Conservation (phyloP, 2,329 filamentous ascomycete species). For the Penicillium olsonii region DNA sequence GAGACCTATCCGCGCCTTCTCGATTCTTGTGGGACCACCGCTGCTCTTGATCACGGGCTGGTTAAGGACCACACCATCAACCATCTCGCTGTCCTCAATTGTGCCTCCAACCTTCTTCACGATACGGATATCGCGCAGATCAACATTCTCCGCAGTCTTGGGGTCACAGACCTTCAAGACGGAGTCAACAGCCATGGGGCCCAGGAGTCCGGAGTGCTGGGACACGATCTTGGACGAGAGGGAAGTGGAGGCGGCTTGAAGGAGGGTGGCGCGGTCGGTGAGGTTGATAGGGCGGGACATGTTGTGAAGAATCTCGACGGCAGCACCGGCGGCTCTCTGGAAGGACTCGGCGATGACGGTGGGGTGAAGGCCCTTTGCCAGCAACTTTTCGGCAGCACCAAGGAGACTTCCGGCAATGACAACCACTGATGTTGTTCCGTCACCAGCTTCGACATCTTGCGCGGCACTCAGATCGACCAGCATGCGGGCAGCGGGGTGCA, state of each 20-base stretch:
- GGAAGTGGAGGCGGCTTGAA: slow-evolving; percentile 95
- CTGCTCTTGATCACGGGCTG: slow-evolving; percentile 93
- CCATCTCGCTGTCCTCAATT: slow-evolving; percentile 96
- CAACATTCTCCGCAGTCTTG: slow-evolving; percentile 93
- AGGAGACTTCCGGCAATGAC: slow-evolving; percentile 95
- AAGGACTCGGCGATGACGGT: slow-evolving; percentile 98
- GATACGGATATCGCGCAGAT: slow-evolving; percentile 93
- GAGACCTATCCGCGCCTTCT: slow-evolving; percentile 94
- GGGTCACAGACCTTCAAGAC: slow-evolving; percentile 95
- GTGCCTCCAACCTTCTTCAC: slow-evolving; percentile 97
- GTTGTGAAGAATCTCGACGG: slow-evolving; percentile 85
- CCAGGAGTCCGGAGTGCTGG: slow-evolving; percentile 90
- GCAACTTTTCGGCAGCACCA: slow-evolving; percentile 86
- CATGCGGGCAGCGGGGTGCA: slow-evolving; percentile 99
- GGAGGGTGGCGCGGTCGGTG: slow-evolving; percentile 81
- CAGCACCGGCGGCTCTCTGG: slow-evolving; percentile 86
- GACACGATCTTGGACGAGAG: slow-evolving; percentile 98
- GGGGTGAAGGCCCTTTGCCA: slow-evolving; percentile 91
- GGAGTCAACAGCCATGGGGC: slow-evolving; percentile 97
- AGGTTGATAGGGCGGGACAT: slow-evolving; percentile 95
- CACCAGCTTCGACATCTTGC: slow-evolving; percentile 97
- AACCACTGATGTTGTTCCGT: slow-evolving; percentile 96
- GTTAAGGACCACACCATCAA: slow-evolving; percentile 89
- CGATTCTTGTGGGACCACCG: slow-evolving; percentile 86
- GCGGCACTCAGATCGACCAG: slow-evolving; percentile 94